phyloP scores from a whole-genome alignment of 345 rosid species.

The Acer campestre region DNA sequence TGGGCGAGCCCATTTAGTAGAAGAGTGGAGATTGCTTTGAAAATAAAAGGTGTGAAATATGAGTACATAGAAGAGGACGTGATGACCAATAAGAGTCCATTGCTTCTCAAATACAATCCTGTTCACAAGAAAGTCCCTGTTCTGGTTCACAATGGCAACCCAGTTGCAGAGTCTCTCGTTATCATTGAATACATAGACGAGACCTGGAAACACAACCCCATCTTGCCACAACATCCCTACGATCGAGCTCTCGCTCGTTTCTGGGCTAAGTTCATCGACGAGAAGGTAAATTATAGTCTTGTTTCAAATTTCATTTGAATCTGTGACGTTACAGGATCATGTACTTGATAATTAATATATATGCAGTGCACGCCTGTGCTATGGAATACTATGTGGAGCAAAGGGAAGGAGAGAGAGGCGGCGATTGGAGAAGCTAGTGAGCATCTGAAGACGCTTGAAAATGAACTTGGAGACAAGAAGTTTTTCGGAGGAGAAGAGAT shows the following conservation, averaged over 20 bases:
- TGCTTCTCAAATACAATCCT: slow-evolving; percentile 50
- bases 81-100: slow-evolving; percentile 38
- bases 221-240: slow-evolving; percentile 51
- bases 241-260: slow-evolving; percentile 53
- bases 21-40: slow-evolving; percentile 46
- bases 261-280: slow-evolving; percentile 60
- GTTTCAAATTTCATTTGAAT: too few relatives aligned
- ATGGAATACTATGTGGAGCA: slow-evolving; percentile 39
- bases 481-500: slow-evolving; percentile 67
- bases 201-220: slow-evolving; percentile 42
- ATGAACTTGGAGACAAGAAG: slow-evolving; percentile 49
- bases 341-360: too few relatives aligned
- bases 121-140: slow-evolving; percentile 59
- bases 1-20: slow-evolving; percentile 21
- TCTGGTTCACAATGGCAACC: slow-evolving; percentile 44
- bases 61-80: slow-evolving; percentile 53
- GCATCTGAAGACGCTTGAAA: slow-evolving; percentile 44
- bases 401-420: slow-evolving; percentile 33
- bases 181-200: slow-evolving; percentile 62
- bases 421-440: slow-evolving; percentile 39
- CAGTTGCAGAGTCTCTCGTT: slow-evolving; percentile 47
- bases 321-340: too few relatives aligned
- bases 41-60: slow-evolving; percentile 52
- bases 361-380: slow-evolving; percentile 33
- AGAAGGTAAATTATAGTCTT: background rate